Evolutionary conservation across 139 green algal species (phyloP).

Genomic region (Micromonas commoda): DNA sequence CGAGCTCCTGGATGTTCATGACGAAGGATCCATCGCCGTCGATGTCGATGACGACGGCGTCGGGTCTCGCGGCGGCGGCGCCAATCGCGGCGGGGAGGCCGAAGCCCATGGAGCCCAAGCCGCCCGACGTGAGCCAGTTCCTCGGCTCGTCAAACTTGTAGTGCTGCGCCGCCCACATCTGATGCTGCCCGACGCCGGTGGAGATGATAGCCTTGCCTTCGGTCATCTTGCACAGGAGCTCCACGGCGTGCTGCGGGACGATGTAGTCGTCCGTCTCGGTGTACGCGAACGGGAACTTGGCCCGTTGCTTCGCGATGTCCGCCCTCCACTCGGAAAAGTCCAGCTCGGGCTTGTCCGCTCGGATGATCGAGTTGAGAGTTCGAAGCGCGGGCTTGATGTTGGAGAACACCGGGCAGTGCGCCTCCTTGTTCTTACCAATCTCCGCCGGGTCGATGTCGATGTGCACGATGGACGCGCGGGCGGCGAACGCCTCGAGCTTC

Average conservation of each 20-base stretch:
- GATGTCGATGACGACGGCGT: slow-evolving; percentile 88
- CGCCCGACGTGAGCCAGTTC: slow-evolving; percentile 76
- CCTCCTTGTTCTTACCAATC: slow-evolving; percentile 98
- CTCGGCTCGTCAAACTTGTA: slow-evolving; percentile 63
- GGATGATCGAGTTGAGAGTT: slow-evolving; percentile 52
- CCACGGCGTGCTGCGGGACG: slow-evolving; percentile 88
- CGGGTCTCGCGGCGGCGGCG: slow-evolving; percentile 78
- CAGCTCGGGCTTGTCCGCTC: slow-evolving; percentile 34
- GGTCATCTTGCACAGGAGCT: slow-evolving; percentile 86
- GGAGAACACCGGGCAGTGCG: slow-evolving; percentile 74
- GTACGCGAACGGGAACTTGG: slow-evolving; percentile 78
- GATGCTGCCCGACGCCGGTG: slow-evolving; percentile 97
- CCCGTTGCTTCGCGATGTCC: slow-evolving; percentile 27
- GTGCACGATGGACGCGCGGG: slow-evolving; percentile 85
- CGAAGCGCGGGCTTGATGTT: slow-evolving; percentile 59
- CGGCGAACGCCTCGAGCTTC: slow-evolving; percentile 93
- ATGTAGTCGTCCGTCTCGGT: slow-evolving; percentile 77
- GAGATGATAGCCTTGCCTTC: slow-evolving; percentile 91
- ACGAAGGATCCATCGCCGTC: slow-evolving; percentile 96
- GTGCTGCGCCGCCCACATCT: slow-evolving; percentile 95
- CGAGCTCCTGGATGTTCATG: slow-evolving; percentile 96
- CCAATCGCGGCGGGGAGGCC: slow-evolving; percentile 90
- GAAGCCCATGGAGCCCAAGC: slow-evolving; percentile 97
- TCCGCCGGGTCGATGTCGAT: slow-evolving; percentile 98
- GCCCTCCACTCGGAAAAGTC: slow-evolving; percentile 35